Base-by-base conservation (phyloP, 768 basidiomycete genomes). In the Lenzites betulinus region DNA sequence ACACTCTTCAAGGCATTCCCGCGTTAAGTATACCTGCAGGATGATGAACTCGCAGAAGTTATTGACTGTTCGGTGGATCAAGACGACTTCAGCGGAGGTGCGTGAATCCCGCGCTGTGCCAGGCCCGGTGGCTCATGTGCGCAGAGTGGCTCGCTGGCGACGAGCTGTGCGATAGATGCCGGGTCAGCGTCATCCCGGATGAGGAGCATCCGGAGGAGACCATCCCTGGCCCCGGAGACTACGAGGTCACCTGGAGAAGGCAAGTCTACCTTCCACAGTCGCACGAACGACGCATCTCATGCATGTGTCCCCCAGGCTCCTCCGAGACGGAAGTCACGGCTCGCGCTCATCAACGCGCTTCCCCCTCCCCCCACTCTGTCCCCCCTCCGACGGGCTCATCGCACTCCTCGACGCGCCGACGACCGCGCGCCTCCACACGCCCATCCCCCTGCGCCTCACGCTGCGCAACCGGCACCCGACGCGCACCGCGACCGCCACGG, bases 171-270 rank as follows among this genome's bases (percentile, higher is more conserved):
- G 79, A 84, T 35, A 67, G 79, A 22, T 86, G 83, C 65, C 80
- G 81, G 12, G 73, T 90, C 41, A 77, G 75, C 46, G 68, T 88
- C 58, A 70, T 77, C 3, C 65, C 74, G 26, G 72, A 74, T 23
- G 83, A 80, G 33, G 78, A 79, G 16, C 71, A 74, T 13, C 60
- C 71, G 13, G 72, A 71, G 3, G 69, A 75, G 18, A 61, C 66
- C 3, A 74, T 84, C 38, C 68, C 75, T 8, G 79, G 80, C 16
- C 84, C 86, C 0, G 91, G 88, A 3, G 75, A 75, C 58, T 90
- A 88, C 66, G 75, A 79, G 39, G 68, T 92, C 26, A 74, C 69
- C 22, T 93, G 91, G 92, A 76, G 81, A 74, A 84, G 87, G 90
- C 84, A 67, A 50, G 25, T 56, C 30, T 42, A 35, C 50, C 15